phyloP scores from a whole-genome alignment of 495 filamentous ascomycete species.

The Penicillium coffeae region DNA sequence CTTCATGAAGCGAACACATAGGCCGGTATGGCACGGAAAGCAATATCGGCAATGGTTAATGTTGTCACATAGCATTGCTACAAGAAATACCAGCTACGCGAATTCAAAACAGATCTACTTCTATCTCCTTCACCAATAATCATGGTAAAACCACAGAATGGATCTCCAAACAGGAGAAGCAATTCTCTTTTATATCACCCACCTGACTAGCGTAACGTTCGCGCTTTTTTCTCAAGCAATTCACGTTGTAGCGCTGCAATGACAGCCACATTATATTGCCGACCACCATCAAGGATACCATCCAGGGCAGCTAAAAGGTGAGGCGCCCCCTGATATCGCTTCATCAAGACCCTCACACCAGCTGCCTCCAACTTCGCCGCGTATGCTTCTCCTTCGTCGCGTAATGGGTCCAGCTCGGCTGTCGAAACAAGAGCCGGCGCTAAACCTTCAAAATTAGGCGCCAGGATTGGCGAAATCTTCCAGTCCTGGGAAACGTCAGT shows the following conservation, averaged over 20 bases:
- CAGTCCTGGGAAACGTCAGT: slow-evolving; percentile 25
- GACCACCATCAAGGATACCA: slow-evolving; percentile 27
- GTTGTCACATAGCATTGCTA: too few species aligned
- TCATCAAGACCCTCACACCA: slow-evolving; percentile 31
- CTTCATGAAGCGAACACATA: too few species aligned
- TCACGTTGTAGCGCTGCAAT: slow-evolving; percentile 26
- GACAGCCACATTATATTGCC: slow-evolving; percentile 25
- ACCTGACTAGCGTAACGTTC: too few species aligned
- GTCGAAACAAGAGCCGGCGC: slow-evolving; percentile 45
- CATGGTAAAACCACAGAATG: too few species aligned
- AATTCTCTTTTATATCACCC: too few species aligned
- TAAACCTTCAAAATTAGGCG: slow-evolving; percentile 29
- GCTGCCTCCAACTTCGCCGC: slow-evolving; percentile 37
- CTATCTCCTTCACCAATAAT: too few species aligned
- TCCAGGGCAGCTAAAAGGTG: slow-evolving; percentile 36
- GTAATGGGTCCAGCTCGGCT: slow-evolving; percentile 43
- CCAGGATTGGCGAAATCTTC: slow-evolving; percentile 38
- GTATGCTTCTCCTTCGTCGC: slow-evolving; percentile 45
- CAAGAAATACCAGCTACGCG: too few species aligned
- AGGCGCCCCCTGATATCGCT: slow-evolving; percentile 29
- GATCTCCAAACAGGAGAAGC: too few species aligned
- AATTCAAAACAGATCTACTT: too few species aligned
- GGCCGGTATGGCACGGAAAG: too few species aligned
- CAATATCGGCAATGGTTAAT: too few species aligned
- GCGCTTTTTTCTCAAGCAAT: slow-evolving; percentile 1